A percentile compares a stretch with the other conserved stretches of the same genome.
These are phyloP conservation scores for Kappamyces sp. DNA, from an alignment of 192 early-diverging fungal genomes.

Conservation along the genomic window DNA sequence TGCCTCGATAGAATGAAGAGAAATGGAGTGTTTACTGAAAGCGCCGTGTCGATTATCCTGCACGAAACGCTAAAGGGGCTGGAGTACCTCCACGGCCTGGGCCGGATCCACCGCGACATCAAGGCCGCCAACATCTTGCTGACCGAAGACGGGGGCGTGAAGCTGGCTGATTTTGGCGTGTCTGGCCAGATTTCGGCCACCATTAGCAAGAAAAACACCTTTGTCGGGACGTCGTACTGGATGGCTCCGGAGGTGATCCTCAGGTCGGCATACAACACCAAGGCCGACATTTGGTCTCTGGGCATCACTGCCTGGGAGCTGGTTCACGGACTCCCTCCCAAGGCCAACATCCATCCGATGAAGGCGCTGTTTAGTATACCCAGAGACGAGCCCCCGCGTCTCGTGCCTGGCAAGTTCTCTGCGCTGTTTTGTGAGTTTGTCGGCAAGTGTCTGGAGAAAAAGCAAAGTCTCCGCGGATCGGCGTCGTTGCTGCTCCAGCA, in stretches of 20 bases:
- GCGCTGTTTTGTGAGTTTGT: conserved; percentile 81
- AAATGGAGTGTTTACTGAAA: conserved; percentile 27
- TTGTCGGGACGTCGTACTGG: conserved; percentile 89
- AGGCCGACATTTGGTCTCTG: conserved; percentile 95
- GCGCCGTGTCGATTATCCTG: conserved; percentile 70
- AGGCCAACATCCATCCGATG: conserved; percentile 91
- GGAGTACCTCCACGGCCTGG: conserved; percentile 79
- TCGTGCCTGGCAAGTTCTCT: conserved; percentile 55
- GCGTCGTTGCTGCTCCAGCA: background rate
- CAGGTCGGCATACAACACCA: conserved; percentile 40
- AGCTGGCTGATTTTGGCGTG: conserved; percentile 97
- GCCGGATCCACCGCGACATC: conserved; percentile 76
- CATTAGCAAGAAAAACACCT: conserved; percentile 86
- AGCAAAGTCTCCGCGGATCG: conserved; percentile 37
- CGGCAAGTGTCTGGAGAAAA: conserved; percentile 62
- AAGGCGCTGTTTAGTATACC: conserved; percentile 90
- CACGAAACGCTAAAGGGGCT: conserved; percentile 81
- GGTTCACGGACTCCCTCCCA: conserved; percentile 76
- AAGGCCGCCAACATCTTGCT: conserved; percentile 87
- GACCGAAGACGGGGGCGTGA: conserved; percentile 76
- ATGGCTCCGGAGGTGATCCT: conserved; percentile 56
- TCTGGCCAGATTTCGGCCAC: conserved; percentile 72
- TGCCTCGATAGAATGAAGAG: conserved; percentile 73
- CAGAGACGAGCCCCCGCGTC: conserved; percentile 70
- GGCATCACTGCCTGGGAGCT: conserved; percentile 78